Evolutionary conservation across 1,284 basidiomycete species (phyloP), one percentile per base, ranked within the genome.

Genomic region (Gomphus bonarii): DNA sequence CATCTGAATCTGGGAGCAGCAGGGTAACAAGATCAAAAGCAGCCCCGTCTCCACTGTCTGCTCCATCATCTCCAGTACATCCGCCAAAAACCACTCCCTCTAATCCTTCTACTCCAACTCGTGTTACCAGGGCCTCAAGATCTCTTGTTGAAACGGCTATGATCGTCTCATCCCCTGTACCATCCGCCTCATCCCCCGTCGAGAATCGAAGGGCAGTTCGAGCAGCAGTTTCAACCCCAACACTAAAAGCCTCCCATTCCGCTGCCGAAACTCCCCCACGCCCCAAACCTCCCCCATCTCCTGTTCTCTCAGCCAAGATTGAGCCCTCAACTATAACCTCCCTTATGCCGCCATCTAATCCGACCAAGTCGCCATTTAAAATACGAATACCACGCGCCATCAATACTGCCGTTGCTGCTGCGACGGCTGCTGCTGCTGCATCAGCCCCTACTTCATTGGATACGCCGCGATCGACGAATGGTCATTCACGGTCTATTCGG

Each of bases 351-450:
- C 14, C 54, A n/a, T 31, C 48, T 8, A 42, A 30, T 14, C 8
- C 38, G 11, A 31, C 46, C 6, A 57, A 16, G 14, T 57, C 55
- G 3, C 48, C 55, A 18, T 57, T 57, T 16, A 57, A 57, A 31
- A 57, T 57, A 49, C 55, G 55, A 31, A 57, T 57, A 57, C 55
- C 55, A 25, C 35, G 49, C 28, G 48, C 55, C 35, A 57, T 57
- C 33, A 57, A 57, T 51, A 51, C 55, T 11, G 55, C 55, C 4
- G 55, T 57, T 18, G 55, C 55, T 31, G 55, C 55, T 14, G 55
- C 55, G 3, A 50, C 51, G 4, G 51, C 55, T 31, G 55, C 48
- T 3, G 54, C 46, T 6, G 55, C 55, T 14, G 55, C 55, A 33
- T 49, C 55, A 57, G 48, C 16, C 16, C 36, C 55, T 42, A 20